Base-by-base conservation (phyloP, 73 alveolate species). In the Paramecium biaurelia region DNA sequence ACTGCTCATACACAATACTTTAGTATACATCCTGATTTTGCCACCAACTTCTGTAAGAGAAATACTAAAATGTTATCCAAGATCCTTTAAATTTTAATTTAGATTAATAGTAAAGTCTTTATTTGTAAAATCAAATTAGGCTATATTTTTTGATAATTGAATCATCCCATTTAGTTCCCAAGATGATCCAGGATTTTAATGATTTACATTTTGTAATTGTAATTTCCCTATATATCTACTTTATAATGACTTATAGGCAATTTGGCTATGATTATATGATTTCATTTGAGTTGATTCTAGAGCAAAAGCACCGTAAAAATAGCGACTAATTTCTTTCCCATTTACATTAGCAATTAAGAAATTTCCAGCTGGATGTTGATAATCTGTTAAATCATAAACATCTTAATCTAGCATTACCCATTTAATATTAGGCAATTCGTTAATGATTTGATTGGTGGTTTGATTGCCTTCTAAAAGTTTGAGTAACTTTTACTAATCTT, bases 281-380 rank as follows among this genome's bases (percentile, higher is more conserved):
- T 70, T 70, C 47, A 70, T 28, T 10, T 23, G 24, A 0, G 26
- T 70, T 7, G 45, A 9, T 30, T 70, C 85, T 30, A 70, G 12
- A 18, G 35, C 26, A 70, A 26, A 70, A 70, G 58, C 85, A 28
- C 85, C 85, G 9, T 70, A 24, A 15, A 70, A 70, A 70, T 30
- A 70, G 7, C 85, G 34, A 70, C 85, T 70, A 70, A 70, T 70
- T 70, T 70, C 85, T 14, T 34, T 70, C 1, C 85, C 85, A 30
- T 28, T 26, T 7, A 26, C 47, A 70, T 70, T 30, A 0, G 20
- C 26, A 30, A 70, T 70, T 12, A 70, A 11, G 20, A 70, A 70
- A 2, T 28, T 70, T 10, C 85, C 85, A 7, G 32, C 85, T 28
- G 85, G 85, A 70, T 70, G 85, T 4, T 26, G 12, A 32, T 28